Evolutionary conservation across 805 yeast genomes (phyloP).

Genomic region (Jamesozyma piceae): DNA sequence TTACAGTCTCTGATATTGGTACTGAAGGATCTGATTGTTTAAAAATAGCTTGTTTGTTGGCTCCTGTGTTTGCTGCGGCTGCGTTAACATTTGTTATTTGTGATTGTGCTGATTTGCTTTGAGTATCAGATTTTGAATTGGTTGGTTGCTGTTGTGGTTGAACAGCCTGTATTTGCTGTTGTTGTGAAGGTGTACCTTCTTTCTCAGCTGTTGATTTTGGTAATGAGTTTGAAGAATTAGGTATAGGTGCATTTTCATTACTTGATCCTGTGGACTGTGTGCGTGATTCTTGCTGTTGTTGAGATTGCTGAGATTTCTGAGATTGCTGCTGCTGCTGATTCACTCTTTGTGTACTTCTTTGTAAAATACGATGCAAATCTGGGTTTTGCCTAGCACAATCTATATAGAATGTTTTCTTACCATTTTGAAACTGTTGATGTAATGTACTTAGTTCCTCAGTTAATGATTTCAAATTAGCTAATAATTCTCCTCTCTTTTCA

Average conservation of each 20-base stretch:
- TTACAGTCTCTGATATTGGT: conserved; percentile 61
- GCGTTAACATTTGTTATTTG: conserved; percentile 46
- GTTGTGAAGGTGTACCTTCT: not conserved
- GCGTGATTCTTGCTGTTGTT: conserved; percentile 12
- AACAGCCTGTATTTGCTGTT: not conserved
- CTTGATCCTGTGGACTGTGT: conserved; percentile 12
- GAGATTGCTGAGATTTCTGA: conserved; percentile 6
- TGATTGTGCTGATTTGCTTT: conserved; percentile 28
- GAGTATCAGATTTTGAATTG: not conserved
- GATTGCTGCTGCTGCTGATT: conserved; percentile 20
- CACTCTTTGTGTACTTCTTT: conserved; percentile 19
- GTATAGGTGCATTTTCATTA: not conserved
- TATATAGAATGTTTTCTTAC: conserved; percentile 26
- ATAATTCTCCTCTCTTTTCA: conserved; percentile 21
- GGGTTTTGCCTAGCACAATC: conserved; percentile 30
- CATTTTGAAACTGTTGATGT: conserved; percentile 24
- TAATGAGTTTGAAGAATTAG: not conserved
- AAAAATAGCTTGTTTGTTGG: conserved; percentile 27
- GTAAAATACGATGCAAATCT: conserved; percentile 24
- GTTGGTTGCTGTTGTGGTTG: not conserved
- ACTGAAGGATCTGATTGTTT: conserved; percentile 47
- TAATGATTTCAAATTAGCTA: conserved; percentile 19
- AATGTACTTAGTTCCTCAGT: conserved; percentile 21
- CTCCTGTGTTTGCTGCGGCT: conserved; percentile 24
- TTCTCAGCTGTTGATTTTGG: not conserved